phyloP scores from a whole-genome alignment of 2,329 filamentous ascomycete genomes.

The Trichoderma semiorbis region DNA sequence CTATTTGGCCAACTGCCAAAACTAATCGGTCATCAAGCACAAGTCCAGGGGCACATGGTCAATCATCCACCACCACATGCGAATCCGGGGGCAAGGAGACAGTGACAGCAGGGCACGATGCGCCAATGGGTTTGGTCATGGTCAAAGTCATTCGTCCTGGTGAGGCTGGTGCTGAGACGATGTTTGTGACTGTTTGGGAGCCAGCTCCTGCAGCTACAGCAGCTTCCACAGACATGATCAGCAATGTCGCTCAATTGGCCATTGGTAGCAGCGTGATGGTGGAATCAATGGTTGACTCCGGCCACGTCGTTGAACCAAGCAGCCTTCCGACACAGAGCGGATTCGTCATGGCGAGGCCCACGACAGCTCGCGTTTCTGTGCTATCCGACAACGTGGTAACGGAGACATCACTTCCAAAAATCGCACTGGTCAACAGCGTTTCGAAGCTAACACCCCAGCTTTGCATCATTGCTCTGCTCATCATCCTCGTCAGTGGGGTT shows the following conservation, averaged over 20 bases:
- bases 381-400: neutral
- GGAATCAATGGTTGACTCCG: neutral
- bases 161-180: slow-evolving; percentile 23
- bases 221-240: neutral
- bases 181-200: slow-evolving; percentile 20
- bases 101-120: neutral
- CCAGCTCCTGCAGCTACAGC: slow-evolving; percentile 17
- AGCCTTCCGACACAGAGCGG: neutral
- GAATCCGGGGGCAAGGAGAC: neutral
- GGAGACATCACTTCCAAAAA: neutral
- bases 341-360: neutral
- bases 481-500: neutral
- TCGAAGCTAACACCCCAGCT: neutral
- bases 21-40: neutral
- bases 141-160: slow-evolving; percentile 27
- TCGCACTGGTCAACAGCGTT: neutral
- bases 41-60: neutral
- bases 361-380: neutral
- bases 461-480: neutral
- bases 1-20: slow-evolving; percentile 14
- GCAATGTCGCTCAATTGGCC: neutral
- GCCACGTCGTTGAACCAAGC: neutral
- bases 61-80: neutral
- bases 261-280: neutral
- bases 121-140: slow-evolving; percentile 16